Percentiles rank a stretch among this genome's conserved stretches.
These are phyloP conservation scores for Dictyostelium discoideum DNA, from an alignment of 78 protist genomes.

Conservation along the genomic window DNA sequence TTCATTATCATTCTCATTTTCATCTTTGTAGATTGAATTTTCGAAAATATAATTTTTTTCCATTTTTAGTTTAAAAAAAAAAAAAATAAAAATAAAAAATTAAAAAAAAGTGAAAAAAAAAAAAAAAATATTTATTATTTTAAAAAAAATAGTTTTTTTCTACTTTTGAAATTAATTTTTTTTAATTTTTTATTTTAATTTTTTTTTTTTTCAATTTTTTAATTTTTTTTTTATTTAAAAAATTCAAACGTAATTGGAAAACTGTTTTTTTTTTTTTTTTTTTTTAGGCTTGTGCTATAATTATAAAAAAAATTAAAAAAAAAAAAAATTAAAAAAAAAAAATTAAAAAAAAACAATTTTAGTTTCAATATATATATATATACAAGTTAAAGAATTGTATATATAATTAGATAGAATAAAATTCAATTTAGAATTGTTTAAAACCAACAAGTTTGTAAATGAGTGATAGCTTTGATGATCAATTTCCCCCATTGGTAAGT, in stretches of 20 bases:
- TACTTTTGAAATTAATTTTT: not conserved
- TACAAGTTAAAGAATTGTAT: not conserved
- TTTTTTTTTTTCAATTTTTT: not conserved
- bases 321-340: not conserved
- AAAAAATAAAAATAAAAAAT: not conserved
- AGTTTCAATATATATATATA: slow-evolving; percentile 4
- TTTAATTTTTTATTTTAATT: not conserved
- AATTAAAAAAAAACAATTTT: not conserved
- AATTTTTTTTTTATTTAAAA: not conserved
- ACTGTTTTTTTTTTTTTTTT: slow-evolving; percentile 7
- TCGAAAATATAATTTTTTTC: not conserved
- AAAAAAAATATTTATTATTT: not conserved
- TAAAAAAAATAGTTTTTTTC: not conserved
- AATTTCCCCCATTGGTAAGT: slow-evolving; percentile 24
- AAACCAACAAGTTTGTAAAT: not conserved
- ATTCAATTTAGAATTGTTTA: not conserved
- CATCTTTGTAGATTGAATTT: not conserved
- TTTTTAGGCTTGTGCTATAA: not conserved
- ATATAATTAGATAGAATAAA: not conserved
- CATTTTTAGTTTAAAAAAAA: not conserved
- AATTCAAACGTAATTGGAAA: not conserved
- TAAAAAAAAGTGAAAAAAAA: not conserved
- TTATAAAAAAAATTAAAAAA: not conserved
- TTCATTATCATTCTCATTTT: not conserved
- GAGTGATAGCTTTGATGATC: slow-evolving; percentile 13